Percentiles rank a stretch among this genome's conserved stretches.
Evolutionary conservation across 148 eudicot species (phyloP).

Genomic region (Vaccinium myrtillus): DNA sequence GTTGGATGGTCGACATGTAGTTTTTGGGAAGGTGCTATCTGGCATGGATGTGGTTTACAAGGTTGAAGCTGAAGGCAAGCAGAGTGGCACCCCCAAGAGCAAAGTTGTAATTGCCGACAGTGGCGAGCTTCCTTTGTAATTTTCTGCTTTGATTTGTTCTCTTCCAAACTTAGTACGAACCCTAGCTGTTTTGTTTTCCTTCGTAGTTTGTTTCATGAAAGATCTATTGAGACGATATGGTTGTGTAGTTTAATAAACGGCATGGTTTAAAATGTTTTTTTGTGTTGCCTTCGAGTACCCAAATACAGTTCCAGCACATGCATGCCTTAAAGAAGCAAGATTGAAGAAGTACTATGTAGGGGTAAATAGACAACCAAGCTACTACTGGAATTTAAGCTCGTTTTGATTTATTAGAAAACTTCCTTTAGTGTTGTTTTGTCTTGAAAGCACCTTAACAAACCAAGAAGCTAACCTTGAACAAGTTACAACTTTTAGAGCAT

Average conservation of each 20-base stretch:
- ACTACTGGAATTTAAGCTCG: too few relatives aligned
- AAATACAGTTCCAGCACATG: too few relatives aligned
- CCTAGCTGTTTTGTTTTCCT: neutral
- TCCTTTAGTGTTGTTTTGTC: too few relatives aligned
- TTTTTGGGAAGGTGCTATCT: slow-evolving; percentile 93
- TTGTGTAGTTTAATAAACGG: neutral
- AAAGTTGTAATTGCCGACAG: slow-evolving; percentile 77
- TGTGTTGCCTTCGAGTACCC: neutral
- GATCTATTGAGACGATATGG: neutral
- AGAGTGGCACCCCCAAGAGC: slow-evolving; percentile 90
- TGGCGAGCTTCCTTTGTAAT: slow-evolving; percentile 86
- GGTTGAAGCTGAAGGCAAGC: slow-evolving; percentile 92
- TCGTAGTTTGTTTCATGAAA: neutral
- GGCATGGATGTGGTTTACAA: slow-evolving; percentile 99
- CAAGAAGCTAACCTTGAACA: too few relatives aligned
- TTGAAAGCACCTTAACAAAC: too few relatives aligned
- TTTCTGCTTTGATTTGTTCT: neutral
- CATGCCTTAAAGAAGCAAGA: too few relatives aligned
- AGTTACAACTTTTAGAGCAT: too few relatives aligned
- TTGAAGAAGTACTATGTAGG: too few relatives aligned
- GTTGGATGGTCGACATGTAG: slow-evolving; percentile 97
- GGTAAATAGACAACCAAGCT: too few relatives aligned
- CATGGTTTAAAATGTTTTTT: neutral
- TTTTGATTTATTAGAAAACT: too few relatives aligned
- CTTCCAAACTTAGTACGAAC: neutral